Evolutionary conservation across 176 grass and related monocot species (phyloP).

Genomic region (Avena sativa): DNA sequence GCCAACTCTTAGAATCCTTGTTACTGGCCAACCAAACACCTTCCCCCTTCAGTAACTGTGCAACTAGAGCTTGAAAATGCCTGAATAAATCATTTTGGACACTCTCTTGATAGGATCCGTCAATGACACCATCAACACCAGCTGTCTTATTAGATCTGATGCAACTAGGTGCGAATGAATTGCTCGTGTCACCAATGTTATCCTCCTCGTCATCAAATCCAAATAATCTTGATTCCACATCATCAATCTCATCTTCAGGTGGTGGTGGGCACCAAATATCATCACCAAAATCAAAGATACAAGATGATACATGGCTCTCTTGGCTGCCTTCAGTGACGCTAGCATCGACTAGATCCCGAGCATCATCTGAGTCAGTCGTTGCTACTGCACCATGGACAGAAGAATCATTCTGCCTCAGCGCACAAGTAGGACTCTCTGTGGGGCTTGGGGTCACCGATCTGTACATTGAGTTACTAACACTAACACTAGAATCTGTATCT

Average conservation of each 20-base stretch:
- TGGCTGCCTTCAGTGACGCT: background rate
- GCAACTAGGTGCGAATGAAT: slow-evolving; percentile 39
- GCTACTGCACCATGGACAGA: slow-evolving; percentile 39
- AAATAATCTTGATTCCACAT: slow-evolving; percentile 63
- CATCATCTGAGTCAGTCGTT: slow-evolving; percentile 43
- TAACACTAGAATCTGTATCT: slow-evolving; percentile 81
- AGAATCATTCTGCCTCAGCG: slow-evolving; percentile 43
- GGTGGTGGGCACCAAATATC: slow-evolving; percentile 62
- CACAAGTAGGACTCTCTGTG: slow-evolving; percentile 59
- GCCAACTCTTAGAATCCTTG: slow-evolving; percentile 57
- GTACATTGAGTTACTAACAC: slow-evolving; percentile 56
- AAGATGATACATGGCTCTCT: slow-evolving; percentile 13
- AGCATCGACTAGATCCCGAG: slow-evolving; percentile 5
- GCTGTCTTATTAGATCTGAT: slow-evolving; percentile 34
- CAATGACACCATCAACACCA: background rate
- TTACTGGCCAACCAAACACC: slow-evolving; percentile 59
- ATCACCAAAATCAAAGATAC: slow-evolving; percentile 56
- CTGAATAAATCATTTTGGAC: slow-evolving; percentile 51
- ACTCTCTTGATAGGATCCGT: slow-evolving; percentile 47
- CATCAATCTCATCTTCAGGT: slow-evolving; percentile 67
- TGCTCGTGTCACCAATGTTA: slow-evolving; percentile 41
- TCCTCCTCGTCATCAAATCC: slow-evolving; percentile 66
- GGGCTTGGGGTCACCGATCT: slow-evolving; percentile 65
- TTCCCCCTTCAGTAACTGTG: slow-evolving; percentile 79
- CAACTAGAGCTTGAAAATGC: slow-evolving; percentile 80